Conservation (phyloP, 75 land plant genomes). For the Pseudotsuga menziesii region DNA sequence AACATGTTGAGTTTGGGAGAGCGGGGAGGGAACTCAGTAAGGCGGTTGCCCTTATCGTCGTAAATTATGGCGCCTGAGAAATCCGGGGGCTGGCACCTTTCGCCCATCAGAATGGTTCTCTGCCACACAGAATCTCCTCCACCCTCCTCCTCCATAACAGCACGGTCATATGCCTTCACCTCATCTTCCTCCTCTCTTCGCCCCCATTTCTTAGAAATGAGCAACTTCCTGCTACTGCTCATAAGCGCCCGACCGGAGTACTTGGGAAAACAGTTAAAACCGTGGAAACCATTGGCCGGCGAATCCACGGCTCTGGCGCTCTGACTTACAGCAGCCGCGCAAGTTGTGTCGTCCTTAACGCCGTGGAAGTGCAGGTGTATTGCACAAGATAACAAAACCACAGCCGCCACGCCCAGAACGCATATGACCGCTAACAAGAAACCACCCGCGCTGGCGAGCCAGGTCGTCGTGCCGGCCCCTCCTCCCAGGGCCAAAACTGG, state of each 20-base stretch:
- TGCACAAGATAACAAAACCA: not conserved
- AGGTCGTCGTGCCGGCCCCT: not conserved
- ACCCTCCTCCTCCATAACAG: not conserved
- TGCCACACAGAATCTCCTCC: slow-evolving; percentile 51
- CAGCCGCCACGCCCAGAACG: not conserved
- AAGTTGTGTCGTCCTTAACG: not conserved
- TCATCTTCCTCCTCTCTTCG: not conserved
- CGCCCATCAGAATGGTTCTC: slow-evolving; percentile 70
- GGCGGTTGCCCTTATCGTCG: slow-evolving; percentile 53
- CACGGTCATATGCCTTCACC: not conserved
- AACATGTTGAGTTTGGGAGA: too few relatives aligned
- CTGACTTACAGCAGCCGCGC: not conserved
- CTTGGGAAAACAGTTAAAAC: not conserved
- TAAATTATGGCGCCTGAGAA: slow-evolving; percentile 75
- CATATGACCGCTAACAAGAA: not conserved
- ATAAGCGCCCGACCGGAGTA: not conserved
- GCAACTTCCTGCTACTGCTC: not conserved
- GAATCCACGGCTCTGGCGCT: not conserved
- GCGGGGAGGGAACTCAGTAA: slow-evolving; percentile 20
- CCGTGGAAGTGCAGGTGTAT: not conserved
- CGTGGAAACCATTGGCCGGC: not conserved
- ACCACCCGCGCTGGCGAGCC: not conserved
- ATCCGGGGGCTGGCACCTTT: slow-evolving; percentile 63
- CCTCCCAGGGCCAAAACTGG: not conserved
- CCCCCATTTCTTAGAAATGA: slow-evolving; percentile 1